These are phyloP conservation scores for Leccinum pachyderme DNA, from an alignment of 1,284 basidiomycete genomes.

Conservation along the genomic window DNA sequence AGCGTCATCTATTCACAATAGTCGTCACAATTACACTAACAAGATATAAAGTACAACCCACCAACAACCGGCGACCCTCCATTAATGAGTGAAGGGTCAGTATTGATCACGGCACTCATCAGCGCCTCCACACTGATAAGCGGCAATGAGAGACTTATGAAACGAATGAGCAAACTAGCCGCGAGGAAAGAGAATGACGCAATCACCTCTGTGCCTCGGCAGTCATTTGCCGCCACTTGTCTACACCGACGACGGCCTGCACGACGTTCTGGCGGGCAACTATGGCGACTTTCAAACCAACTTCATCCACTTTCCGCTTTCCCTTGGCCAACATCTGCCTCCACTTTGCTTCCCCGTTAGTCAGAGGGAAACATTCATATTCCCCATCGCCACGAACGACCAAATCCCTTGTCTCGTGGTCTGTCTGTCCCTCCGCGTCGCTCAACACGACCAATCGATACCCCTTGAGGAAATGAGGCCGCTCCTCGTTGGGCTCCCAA, in stretches of 20 bases:
- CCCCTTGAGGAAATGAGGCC: conserved; percentile 49
- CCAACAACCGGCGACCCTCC: conserved; percentile 19
- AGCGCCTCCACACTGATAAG: conserved; percentile 37
- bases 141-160: conserved; percentile 37
- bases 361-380: conserved; percentile 57
- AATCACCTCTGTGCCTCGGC: conserved; percentile 52
- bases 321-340: conserved; percentile 51
- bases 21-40: conserved; percentile 8
- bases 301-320: conserved; percentile 43
- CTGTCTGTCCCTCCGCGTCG: conserved; percentile 50
- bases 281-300: conserved; percentile 45
- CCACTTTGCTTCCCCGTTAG: conserved; percentile 47
- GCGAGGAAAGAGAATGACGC: not conserved
- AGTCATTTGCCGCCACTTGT: conserved; percentile 50
- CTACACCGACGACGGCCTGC: conserved; percentile 46
- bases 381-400: conserved; percentile 54
- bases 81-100: conserved; percentile 32
- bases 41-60: conserved; percentile 8
- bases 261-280: conserved; percentile 50
- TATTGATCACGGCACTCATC: conserved; percentile 43
- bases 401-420: conserved; percentile 48
- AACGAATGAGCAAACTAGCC: conserved; percentile 5
- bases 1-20: conserved; percentile 6
- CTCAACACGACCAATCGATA: conserved; percentile 59
- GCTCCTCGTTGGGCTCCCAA: conserved; percentile 65